A percentile compares a stretch with the other conserved stretches of the same genome.
Conservation (phyloP, 306 rosid genomes). For the Begonia fuchsioides region DNA sequence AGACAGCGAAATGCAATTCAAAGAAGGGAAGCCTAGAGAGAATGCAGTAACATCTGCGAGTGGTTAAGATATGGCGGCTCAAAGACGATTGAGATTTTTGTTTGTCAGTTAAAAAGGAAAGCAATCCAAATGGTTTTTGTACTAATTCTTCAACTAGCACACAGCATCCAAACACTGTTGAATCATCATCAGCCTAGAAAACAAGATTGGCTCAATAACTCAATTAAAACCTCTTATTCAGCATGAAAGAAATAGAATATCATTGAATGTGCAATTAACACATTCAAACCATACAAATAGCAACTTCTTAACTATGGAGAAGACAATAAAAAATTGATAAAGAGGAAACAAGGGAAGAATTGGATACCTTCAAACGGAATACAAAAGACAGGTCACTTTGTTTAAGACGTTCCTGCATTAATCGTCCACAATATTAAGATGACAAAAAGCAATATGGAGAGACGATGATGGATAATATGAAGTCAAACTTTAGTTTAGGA, state of each 20-base stretch:
- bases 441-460: not conserved
- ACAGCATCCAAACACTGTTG: slow-evolving; percentile 94
- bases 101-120: slow-evolving; percentile 58
- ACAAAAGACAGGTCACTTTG: slow-evolving; percentile 88
- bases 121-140: slow-evolving; percentile 75
- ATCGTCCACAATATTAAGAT: slow-evolving; percentile 9
- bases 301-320: no score
- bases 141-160: slow-evolving; percentile 89
- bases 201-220: slow-evolving; percentile 6
- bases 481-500: no score
- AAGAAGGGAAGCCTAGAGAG: slow-evolving; percentile 87
- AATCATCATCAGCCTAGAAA: slow-evolving; percentile 83
- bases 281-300: no score
- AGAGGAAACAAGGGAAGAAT: slow-evolving; percentile 3
- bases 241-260: not conserved
- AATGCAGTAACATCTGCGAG: slow-evolving; percentile 92
- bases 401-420: slow-evolving; percentile 72
- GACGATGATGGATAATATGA: not conserved
- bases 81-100: slow-evolving; percentile 34
- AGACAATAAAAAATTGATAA: not conserved
- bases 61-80: slow-evolving; percentile 72
- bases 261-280: no score
- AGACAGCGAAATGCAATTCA: slow-evolving; percentile 85
- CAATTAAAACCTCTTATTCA: slow-evolving; percentile 1
- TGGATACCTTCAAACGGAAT: slow-evolving; percentile 86